phyloP scores from a whole-genome alignment of 2,329 filamentous ascomycete species.

The Fusarium burgessii region DNA sequence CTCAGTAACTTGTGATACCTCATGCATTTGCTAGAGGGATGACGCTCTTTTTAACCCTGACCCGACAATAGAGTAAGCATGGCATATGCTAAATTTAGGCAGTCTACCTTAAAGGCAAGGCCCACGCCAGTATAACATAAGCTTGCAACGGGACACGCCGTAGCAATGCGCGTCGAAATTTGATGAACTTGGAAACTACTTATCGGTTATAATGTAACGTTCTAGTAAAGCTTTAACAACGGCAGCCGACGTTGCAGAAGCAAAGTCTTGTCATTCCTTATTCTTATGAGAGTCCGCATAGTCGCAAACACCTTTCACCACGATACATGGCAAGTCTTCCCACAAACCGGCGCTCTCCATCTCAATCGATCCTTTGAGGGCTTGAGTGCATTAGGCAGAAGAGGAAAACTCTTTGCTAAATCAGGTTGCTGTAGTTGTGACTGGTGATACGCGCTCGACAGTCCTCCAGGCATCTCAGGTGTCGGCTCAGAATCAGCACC shows the following conservation, averaged over 20 bases:
- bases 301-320: slow-evolving; percentile 47
- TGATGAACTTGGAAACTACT: neutral
- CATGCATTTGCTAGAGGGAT: too few species aligned
- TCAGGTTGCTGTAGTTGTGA: neutral
- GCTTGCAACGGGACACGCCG: too few species aligned
- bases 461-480: neutral
- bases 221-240: neutral
- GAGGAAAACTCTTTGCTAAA: neutral
- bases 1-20: neutral
- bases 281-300: slow-evolving; percentile 12
- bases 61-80: too few species aligned
- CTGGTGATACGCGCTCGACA: neutral
- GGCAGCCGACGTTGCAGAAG: neutral
- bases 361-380: slow-evolving; percentile 33
- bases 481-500: neutral
- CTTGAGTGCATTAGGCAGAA: too few species aligned
- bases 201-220: neutral
- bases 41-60: too few species aligned
- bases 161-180: too few species aligned
- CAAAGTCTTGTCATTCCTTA: neutral
- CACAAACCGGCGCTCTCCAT: slow-evolving; percentile 51
- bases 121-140: too few species aligned
- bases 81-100: too few species aligned
- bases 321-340: slow-evolving; percentile 51
- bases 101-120: too few species aligned